Conservation (phyloP, 169 alveolate genomes). For the Plasmodium fragile region DNA sequence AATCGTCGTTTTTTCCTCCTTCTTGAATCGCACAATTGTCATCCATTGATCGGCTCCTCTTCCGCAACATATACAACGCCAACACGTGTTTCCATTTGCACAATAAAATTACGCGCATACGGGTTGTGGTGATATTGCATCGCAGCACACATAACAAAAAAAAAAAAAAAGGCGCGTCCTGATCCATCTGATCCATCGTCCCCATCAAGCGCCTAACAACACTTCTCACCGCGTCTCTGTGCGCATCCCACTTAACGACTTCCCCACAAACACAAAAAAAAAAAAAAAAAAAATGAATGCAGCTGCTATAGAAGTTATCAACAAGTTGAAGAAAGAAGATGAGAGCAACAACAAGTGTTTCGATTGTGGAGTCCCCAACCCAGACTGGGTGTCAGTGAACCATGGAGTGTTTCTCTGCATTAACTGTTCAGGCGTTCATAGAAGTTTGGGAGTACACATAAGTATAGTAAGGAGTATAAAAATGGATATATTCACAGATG, state of each 20-base stretch:
- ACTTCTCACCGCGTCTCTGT: background rate
- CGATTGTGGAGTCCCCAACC: slow-evolving; percentile 90
- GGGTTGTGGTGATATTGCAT: background rate
- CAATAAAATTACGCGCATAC: background rate
- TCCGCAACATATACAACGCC: background rate
- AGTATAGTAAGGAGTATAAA: slow-evolving; percentile 94
- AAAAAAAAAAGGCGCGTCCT: background rate
- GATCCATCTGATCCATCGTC: background rate
- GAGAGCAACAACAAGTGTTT: slow-evolving; percentile 80
- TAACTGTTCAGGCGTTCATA: slow-evolving; percentile 93
- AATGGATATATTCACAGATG: slow-evolving; percentile 95
- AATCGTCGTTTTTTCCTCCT: background rate
- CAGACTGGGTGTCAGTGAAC: slow-evolving; percentile 97
- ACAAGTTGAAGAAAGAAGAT: slow-evolving; percentile 66
- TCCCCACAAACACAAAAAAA: background rate
- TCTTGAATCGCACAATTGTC: background rate
- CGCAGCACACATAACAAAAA: background rate
- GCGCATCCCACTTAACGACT: background rate
- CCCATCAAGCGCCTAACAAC: background rate
- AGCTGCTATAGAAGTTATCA: slow-evolving; percentile 66
- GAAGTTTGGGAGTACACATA: slow-evolving; percentile 93
- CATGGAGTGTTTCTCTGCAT: slow-evolving; percentile 95
- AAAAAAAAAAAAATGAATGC: slow-evolving; percentile 28
- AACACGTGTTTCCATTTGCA: background rate
- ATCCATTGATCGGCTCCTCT: background rate